These are phyloP conservation scores for Epichloe coenophiala DNA, from an alignment of 2,329 filamentous ascomycete genomes.

Conservation along the genomic window DNA sequence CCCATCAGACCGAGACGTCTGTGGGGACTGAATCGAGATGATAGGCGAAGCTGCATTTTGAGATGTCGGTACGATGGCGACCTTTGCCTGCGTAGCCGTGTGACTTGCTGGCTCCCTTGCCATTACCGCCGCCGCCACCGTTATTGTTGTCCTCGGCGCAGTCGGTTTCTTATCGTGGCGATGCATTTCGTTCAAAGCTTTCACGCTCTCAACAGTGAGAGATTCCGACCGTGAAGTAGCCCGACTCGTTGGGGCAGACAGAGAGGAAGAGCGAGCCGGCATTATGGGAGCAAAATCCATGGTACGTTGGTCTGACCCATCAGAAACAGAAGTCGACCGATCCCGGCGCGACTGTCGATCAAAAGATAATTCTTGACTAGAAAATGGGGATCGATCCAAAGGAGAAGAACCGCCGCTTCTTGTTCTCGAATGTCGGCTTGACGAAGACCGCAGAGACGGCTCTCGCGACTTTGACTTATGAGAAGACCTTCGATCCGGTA, in stretches of 20 bases:
- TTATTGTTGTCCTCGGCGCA: not conserved
- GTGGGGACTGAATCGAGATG: not conserved
- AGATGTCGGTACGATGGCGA: not conserved
- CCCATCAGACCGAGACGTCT: constrained; percentile 1
- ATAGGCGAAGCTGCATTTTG: not conserved
- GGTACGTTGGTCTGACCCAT: constrained; percentile 39
- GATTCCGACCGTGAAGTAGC: constrained; percentile 31
- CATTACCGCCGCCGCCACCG: not conserved
- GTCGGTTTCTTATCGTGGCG: constrained; percentile 2
- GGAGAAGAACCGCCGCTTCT: constrained; percentile 36
- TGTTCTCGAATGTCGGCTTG: constrained; percentile 41
- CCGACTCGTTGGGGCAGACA: constrained; percentile 49
- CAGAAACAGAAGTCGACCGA: constrained; percentile 32
- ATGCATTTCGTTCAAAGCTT: constrained; percentile 34
- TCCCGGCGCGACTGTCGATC: constrained; percentile 27
- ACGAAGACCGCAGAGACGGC: constrained; percentile 47
- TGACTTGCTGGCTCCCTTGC: not conserved
- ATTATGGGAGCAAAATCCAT: constrained; percentile 47
- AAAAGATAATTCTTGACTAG: constrained; percentile 29
- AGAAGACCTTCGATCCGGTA: constrained; percentile 45
- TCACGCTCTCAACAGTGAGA: constrained; percentile 38
- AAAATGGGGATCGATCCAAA: constrained; percentile 27
- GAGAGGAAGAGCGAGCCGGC: constrained; percentile 43
- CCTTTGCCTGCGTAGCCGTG: not conserved
- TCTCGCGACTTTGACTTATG: constrained; percentile 36